phyloP scores from a whole-genome alignment of 345 rosid genomes.

The Populus ilicifolia region DNA sequence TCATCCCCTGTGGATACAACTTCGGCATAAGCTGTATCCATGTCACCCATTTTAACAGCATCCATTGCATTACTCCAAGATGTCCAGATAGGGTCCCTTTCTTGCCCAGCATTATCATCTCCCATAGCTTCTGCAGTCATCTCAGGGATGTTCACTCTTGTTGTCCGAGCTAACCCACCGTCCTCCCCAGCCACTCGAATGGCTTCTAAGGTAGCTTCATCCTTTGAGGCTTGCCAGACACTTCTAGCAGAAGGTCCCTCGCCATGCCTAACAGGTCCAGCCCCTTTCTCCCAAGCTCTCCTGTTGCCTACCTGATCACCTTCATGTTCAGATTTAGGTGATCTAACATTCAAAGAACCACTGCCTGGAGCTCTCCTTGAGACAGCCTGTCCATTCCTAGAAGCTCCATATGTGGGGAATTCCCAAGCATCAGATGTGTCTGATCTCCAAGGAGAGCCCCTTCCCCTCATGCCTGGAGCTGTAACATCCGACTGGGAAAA shows the following conservation, averaged over 20 bases:
- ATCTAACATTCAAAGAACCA: constrained; percentile 47
- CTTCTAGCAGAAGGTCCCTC: constrained; percentile 99
- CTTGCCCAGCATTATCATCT: constrained; percentile 63
- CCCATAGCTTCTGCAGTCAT: constrained; percentile 75
- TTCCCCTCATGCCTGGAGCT: constrained; percentile 59
- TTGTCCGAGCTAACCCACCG: constrained; percentile 51
- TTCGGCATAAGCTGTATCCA: constrained; percentile 87
- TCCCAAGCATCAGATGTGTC: constrained; percentile 74
- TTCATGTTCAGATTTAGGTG: constrained; percentile 72
- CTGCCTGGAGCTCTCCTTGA: constrained; percentile 56
- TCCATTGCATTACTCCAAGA: constrained; percentile 96
- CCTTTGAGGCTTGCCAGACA: constrained; percentile 99
- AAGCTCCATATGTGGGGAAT: constrained; percentile 55
- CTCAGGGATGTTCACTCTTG: constrained; percentile 69
- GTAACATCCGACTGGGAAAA: constrained; percentile 64
- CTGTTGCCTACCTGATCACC: constrained; percentile 63
- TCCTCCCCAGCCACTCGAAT: constrained; percentile 99
- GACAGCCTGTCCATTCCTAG: constrained; percentile 66
- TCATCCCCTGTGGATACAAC: constrained; percentile 76
- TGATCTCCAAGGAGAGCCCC: constrained; percentile 69
- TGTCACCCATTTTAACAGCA: constrained; percentile 79
- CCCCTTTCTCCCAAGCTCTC: constrained; percentile 84
- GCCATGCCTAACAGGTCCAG: constrained; percentile 69
- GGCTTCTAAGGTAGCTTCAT: constrained; percentile 98
- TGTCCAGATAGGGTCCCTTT: constrained; percentile 77